Evolutionary conservation across 2,329 filamentous ascomycete species (phyloP).

Genomic region (Clonostachys rosea): DNA sequence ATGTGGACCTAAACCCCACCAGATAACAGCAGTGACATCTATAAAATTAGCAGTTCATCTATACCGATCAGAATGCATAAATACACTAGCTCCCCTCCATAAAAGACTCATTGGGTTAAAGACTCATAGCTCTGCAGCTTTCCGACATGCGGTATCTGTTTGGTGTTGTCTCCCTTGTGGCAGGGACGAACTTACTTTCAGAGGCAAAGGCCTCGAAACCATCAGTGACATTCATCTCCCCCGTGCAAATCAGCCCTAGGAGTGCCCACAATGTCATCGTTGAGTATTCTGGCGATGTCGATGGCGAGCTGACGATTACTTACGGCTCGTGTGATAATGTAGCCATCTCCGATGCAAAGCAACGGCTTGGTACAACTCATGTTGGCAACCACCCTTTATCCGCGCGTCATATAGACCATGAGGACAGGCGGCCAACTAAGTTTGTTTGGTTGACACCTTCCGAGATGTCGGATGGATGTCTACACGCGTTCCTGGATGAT

Average conservation of each 20-base stretch:
- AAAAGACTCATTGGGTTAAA: constrained; percentile 6
- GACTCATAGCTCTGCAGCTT: constrained; percentile 4
- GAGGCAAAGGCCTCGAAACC: neutral
- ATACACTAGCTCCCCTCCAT: too few species aligned
- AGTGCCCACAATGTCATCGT: constrained; percentile 12
- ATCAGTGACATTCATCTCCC: constrained; percentile 4
- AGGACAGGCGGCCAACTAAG: constrained; percentile 7
- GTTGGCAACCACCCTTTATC: constrained; percentile 12
- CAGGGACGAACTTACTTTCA: neutral
- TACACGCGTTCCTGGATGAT: constrained; percentile 11
- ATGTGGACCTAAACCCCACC: too few species aligned
- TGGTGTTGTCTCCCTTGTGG: constrained; percentile 2
- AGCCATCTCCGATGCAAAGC: constrained; percentile 2
- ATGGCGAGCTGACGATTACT: constrained; percentile 9
- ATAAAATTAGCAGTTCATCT: too few species aligned
- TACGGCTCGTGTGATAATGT: constrained; percentile 9
- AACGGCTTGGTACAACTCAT: constrained; percentile 11
- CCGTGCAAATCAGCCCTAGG: constrained; percentile 4
- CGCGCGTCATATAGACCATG: constrained; percentile 9
- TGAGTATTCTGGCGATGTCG: constrained; percentile 8
- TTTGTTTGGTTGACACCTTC: constrained; percentile 12
- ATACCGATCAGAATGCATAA: too few species aligned
- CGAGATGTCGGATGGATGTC: constrained; percentile 6
- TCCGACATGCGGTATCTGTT: neutral
- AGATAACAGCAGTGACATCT: too few species aligned